Percentiles rank a stretch among this genome's conserved stretches.
Evolutionary conservation across 1,284 basidiomycete species (phyloP).

Genomic region (Ustilago nuda): DNA sequence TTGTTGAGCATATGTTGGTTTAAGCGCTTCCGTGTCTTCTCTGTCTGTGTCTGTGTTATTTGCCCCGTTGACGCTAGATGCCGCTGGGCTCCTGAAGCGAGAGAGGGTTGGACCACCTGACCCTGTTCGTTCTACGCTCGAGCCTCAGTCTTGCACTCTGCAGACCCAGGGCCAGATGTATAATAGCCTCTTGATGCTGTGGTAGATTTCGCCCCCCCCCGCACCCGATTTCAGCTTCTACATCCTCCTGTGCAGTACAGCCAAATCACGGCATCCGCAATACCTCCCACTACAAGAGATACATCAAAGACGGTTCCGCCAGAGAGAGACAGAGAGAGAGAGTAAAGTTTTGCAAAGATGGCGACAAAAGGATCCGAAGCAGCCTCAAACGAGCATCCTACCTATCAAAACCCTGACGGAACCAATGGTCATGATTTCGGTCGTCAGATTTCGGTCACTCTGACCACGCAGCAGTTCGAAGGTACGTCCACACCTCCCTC

Average conservation of each 20-base stretch:
- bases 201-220: not conserved
- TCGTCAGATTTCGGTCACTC: slow-evolving; percentile 54
- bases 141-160: not conserved
- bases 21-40: not conserved
- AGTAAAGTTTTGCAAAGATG: slow-evolving; percentile 15
- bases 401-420: slow-evolving; percentile 36
- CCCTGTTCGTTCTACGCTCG: slow-evolving; percentile 2
- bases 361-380: slow-evolving; percentile 43
- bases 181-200: not conserved
- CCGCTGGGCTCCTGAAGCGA: not conserved
- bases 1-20: not conserved
- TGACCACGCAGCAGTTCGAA: slow-evolving; percentile 56
- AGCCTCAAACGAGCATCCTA: slow-evolving; percentile 38
- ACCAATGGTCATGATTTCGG: slow-evolving; percentile 40
- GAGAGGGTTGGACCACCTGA: slow-evolving; percentile 1
- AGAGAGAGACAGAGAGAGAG: not conserved
- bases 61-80: slow-evolving; percentile 6
- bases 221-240: not conserved
- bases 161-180: not conserved
- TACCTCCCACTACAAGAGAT: not conserved
- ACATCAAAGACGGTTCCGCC: not conserved
- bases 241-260: not conserved
- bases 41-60: not conserved
- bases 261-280: not conserved
- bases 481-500: slow-evolving; percentile 1